Evolutionary conservation across 2,329 filamentous ascomycete genomes (phyloP), one percentile per base, ranked within the genome.

Genomic region (Verticillium klebahnii): DNA sequence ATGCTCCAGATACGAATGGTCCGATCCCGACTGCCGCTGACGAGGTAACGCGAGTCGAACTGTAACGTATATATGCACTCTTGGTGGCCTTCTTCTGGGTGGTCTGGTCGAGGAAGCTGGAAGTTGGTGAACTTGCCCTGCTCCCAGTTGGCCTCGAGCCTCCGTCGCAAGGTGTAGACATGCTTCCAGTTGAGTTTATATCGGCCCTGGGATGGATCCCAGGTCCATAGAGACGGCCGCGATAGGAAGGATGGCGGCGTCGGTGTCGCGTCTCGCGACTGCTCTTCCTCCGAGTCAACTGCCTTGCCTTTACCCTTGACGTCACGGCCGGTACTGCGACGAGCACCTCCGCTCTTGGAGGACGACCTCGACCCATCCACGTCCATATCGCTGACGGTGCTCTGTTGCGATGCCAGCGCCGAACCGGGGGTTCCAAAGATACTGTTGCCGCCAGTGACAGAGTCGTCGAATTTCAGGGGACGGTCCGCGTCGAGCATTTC

Each of bases 1-100:
- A 98, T 79, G 72, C 96, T 87, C 95, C 95, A 99, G 58, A 97
- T 89, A 50, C 94, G 88, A 66, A 99, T 85, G 0, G 91, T 92
- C 67, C 86, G 88, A 71, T 99, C 95, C 60, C 95, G 85, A 70
- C 94, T 98, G 17, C 95, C 95, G 71, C 93, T 98, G 58, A 98
- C 94, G 11, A 99, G 83, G 73, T 89, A 95, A 65, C 92, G 89
- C 1, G 89, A 84, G 60, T 89, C 89, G 70, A 94, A 96, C 73
- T 99, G 94, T 60, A 99, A 87, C 2, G 92, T 94, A 75, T 99
- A 99, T 14, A 99, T 93, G 73, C 93, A 98, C 71, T 98, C 94
- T 23, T 82, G 84, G 72, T 99, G 95, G 1, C 91, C 92, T 72
- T 98, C 94, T 36, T 91, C 83, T 1, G 87, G 87, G 69, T 93